A percentile compares a stretch with the other conserved stretches of the same genome.
These are phyloP conservation scores for Ophiostoma australiae DNA, from an alignment of 2,329 filamentous ascomycete species.

Conservation along the genomic window DNA sequence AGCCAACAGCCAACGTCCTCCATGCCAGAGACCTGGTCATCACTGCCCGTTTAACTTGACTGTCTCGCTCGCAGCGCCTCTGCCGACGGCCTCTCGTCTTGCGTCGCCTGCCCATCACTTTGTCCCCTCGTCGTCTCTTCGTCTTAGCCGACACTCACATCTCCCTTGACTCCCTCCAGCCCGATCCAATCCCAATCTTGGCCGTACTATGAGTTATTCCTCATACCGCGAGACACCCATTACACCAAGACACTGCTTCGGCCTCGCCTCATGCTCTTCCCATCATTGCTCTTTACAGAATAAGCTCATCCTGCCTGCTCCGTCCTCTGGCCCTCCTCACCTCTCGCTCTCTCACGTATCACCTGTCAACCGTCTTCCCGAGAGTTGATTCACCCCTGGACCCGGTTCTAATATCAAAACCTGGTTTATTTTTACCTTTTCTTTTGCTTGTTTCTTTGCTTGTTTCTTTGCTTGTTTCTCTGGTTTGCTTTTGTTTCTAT, in stretches of 20 bases:
- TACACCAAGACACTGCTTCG: neutral
- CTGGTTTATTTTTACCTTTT: constrained; percentile 6
- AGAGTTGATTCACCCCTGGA: constrained; percentile 5
- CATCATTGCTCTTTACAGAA: neutral
- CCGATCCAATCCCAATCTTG: neutral
- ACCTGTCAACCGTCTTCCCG: constrained; percentile 3
- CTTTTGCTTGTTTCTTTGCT: neutral
- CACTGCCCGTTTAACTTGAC: neutral
- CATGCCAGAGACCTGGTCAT: constrained; percentile 7
- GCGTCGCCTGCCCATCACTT: neutral
- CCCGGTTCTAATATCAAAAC: constrained; percentile 10
- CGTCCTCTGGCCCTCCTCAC: neutral
- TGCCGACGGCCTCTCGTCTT: neutral
- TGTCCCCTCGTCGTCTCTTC: neutral
- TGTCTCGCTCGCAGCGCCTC: constrained; percentile 10
- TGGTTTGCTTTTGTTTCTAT: neutral
- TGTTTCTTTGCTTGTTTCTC: neutral
- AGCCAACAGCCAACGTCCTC: constrained; percentile 1
- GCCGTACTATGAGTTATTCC: neutral
- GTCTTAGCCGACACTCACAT: neutral
- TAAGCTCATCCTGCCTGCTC: neutral
- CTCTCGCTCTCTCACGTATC: neutral
- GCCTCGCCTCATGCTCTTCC: neutral
- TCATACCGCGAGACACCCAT: neutral
- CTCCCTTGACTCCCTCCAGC: neutral